These are phyloP conservation scores for Dendrocalamus latiflorus DNA, from an alignment of 202 grass and related monocot species.

Conservation along the genomic window DNA sequence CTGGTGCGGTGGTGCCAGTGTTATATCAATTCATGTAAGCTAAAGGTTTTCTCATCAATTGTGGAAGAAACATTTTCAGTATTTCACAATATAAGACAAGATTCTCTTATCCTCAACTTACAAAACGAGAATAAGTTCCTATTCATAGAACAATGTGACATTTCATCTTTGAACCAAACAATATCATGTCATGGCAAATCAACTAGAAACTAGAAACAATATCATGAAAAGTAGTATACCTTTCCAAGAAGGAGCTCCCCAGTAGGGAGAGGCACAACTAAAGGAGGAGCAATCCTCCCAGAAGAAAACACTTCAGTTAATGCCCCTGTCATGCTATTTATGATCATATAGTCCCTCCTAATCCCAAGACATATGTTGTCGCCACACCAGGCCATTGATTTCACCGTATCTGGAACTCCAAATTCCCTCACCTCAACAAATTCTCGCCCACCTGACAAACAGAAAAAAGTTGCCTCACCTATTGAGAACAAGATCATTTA, in stretches of 20 bases:
- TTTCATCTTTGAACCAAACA: constrained; percentile 20
- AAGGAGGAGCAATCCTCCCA: too few species aligned
- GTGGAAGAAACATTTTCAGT: constrained; percentile 7
- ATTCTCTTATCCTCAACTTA: constrained; percentile 12
- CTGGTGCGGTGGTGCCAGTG: not conserved
- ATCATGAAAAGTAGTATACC: too few species aligned
- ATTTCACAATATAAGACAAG: not conserved
- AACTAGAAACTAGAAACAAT: not conserved
- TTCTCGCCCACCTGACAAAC: constrained; percentile 73
- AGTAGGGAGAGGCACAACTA: too few species aligned
- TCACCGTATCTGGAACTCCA: constrained; percentile 70
- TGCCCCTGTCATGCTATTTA: constrained; percentile 80
- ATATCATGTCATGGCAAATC: constrained; percentile 17
- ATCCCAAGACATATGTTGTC: constrained; percentile 95
- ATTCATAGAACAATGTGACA: not conserved
- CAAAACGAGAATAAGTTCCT: not conserved
- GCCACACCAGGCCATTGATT: constrained; percentile 95
- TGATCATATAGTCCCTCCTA: constrained; percentile 82
- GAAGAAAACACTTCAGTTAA: too few species aligned
- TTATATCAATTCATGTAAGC: not conserved
- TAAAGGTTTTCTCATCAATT: constrained; percentile 13
- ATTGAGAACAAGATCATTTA: constrained; percentile 25
- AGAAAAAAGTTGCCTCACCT: not conserved
- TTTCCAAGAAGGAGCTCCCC: too few species aligned
- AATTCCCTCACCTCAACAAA: constrained; percentile 97